A percentile compares a stretch with the other conserved stretches of the same genome.
Conservation (phyloP, 1,284 basidiomycete species). For the Wallemia hederae region DNA sequence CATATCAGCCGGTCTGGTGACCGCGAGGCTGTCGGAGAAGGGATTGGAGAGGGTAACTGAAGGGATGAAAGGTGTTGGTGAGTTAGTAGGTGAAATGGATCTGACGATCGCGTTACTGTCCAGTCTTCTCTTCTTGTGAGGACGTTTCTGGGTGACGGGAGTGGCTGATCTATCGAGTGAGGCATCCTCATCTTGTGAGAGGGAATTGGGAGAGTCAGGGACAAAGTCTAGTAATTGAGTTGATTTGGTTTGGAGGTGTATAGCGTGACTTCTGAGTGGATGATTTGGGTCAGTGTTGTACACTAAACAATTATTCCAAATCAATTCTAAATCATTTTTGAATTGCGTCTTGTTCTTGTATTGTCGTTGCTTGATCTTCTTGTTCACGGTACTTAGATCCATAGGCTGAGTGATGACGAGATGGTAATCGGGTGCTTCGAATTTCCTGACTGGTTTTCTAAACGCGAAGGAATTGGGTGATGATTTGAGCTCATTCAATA, state of each 20-base stretch:
- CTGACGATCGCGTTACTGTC: background rate
- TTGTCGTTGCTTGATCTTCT: conserved; percentile 61
- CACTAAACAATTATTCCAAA: conserved; percentile 80
- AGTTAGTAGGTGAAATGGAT: background rate
- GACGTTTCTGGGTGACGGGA: background rate
- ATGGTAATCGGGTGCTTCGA: conserved; percentile 68
- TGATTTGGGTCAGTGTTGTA: conserved; percentile 52
- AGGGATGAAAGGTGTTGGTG: background rate
- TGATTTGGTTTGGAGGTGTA: background rate
- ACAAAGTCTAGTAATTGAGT: background rate
- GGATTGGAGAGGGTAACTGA: background rate
- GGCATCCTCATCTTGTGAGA: background rate
- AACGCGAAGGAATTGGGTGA: conserved; percentile 39
- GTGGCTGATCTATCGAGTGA: background rate
- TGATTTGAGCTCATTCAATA: conserved; percentile 51
- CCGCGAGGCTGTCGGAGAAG: background rate
- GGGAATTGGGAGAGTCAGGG: background rate
- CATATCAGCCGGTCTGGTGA: no score
- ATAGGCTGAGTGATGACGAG: conserved; percentile 71
- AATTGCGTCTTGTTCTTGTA: conserved; percentile 90
- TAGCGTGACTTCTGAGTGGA: background rate
- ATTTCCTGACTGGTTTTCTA: conserved; percentile 55
- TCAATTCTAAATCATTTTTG: conserved; percentile 69
- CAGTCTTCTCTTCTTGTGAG: background rate
- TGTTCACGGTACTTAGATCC: conserved; percentile 76